Base-by-base conservation (phyloP, 2,329 filamentous ascomycete species). In the Cladophialophora chaetospira region DNA sequence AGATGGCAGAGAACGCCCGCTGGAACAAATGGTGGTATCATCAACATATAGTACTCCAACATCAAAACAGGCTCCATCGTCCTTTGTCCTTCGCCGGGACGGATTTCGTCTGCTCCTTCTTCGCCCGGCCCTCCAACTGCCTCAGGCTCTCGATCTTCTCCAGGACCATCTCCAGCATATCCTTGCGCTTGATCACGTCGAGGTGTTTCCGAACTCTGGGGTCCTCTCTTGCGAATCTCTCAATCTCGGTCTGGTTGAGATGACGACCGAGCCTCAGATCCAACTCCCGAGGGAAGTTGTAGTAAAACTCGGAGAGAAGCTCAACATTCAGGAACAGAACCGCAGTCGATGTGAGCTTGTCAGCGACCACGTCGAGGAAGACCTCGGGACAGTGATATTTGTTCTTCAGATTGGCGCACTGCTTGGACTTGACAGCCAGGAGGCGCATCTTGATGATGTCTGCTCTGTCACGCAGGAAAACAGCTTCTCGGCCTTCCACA, bases 321-420 rank as follows among this genome's bases (percentile, higher is more conserved):
- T 99, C 95, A 9, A 97, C 94, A 68, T 99, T 97, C 26, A 99
- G 82, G 79, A 99, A 99, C 0, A 99, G 84, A 6, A 99, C 94
- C 2, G 94, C 93, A 0, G 94, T 99, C 1, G 91, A 88, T 2
- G 93, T 95, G 46, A 99, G 83, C 74, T 97, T 97, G 65, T 92
- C 90, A 1, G 94, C 92, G 1, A 96, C 94, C 2, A 95, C 91
- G 68, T 99, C 92, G n/a, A 99, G 84, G 78, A 99, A 99, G 13
- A 99, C 84, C 71, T 99, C 94, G 0, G 94, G 94, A 69, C 94
- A 99, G 75, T 94, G 85, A 75, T 97, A 97, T 77, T 97, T 97
- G 78, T 96, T 96, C 68, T 88, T 87, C 64, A 87, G 81, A 64
- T 78, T 84, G 57, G 86, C 82, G 74, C 94, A 99, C 74, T 96